A percentile compares a stretch with the other conserved stretches of the same genome.
Conservation (phyloP, 371 early-diverging fungal genomes). For the Nosema muscidifuracis region DNA sequence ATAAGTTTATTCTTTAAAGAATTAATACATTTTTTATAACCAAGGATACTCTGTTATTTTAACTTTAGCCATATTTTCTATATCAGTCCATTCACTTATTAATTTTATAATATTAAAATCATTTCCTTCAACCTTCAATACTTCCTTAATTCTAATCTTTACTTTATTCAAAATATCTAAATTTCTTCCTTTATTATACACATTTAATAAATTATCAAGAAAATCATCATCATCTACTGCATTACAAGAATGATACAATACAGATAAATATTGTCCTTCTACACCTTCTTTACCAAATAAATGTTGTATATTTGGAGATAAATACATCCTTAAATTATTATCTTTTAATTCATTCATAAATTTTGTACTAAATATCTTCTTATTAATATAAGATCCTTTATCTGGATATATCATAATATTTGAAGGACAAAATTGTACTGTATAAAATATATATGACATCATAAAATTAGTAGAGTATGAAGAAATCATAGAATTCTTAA, state of each 20-base stretch:
- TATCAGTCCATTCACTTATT: slow-evolving; percentile 15
- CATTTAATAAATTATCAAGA: slow-evolving; percentile 1
- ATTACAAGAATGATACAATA: slow-evolving; percentile 39
- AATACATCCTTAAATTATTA: slow-evolving; percentile 29
- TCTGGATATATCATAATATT: slow-evolving; percentile 27
- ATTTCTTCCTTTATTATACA: background rate
- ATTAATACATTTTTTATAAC: background rate
- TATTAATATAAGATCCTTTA: slow-evolving; percentile 37
- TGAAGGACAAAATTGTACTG: slow-evolving; percentile 38
- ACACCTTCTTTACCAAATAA: slow-evolving; percentile 49
- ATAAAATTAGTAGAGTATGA: slow-evolving; percentile 42
- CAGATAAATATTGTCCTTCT: slow-evolving; percentile 53
- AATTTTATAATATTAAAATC: slow-evolving; percentile 27
- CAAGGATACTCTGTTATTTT: slow-evolving; percentile 6
- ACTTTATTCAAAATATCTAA: background rate
- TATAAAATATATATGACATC: slow-evolving; percentile 41
- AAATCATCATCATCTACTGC: slow-evolving; percentile 27
- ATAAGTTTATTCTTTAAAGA: too few relatives aligned
- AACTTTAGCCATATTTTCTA: slow-evolving; percentile 10
- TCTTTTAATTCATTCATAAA: background rate
- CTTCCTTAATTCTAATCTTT: background rate
- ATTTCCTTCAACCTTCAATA: background rate
- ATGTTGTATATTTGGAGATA: slow-evolving; percentile 55
- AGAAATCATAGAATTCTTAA: slow-evolving; percentile 29
- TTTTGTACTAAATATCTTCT: slow-evolving; percentile 35